Percentiles rank a stretch among this genome's conserved stretches.
These are phyloP conservation scores for Pinus albicaulis DNA, from an alignment of 75 land plant genomes.

Conservation along the genomic window DNA sequence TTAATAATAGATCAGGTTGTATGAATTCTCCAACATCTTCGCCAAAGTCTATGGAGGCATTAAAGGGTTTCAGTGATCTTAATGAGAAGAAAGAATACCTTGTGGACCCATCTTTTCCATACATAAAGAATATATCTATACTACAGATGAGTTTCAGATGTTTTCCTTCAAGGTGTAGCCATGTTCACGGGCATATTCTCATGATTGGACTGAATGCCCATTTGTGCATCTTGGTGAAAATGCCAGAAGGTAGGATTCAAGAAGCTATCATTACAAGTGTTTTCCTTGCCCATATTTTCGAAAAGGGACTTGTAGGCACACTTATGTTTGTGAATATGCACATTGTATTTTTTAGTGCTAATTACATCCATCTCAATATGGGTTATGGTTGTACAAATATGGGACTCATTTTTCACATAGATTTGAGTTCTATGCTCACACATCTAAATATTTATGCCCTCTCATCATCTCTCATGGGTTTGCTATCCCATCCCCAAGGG, in stretches of 20 bases:
- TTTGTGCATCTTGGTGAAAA: slow-evolving; percentile 91
- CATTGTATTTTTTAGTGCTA: slow-evolving; percentile 90
- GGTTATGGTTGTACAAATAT: slow-evolving; percentile 74
- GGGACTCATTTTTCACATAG: slow-evolving; percentile 51
- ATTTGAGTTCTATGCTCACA: slow-evolving; percentile 77
- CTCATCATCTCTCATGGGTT: slow-evolving; percentile 66
- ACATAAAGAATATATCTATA: slow-evolving; percentile 76
- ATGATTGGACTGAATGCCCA: slow-evolving; percentile 93
- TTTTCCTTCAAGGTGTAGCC: slow-evolving; percentile 81
- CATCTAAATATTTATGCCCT: slow-evolving; percentile 64
- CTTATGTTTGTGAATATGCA: slow-evolving; percentile 80
- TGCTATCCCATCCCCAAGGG: slow-evolving; percentile 69
- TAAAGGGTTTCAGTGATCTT: neutral
- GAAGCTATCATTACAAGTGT: slow-evolving; percentile 80
- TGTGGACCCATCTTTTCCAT: slow-evolving; percentile 64
- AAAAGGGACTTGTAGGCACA: slow-evolving; percentile 74
- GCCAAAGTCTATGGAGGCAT: slow-evolving; percentile 21
- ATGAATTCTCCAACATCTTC: slow-evolving; percentile 24
- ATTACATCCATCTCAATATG: slow-evolving; percentile 84
- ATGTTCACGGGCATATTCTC: slow-evolving; percentile 76
- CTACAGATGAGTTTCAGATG: slow-evolving; percentile 84
- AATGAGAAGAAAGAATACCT: slow-evolving; percentile 70
- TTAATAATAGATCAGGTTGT: slow-evolving; percentile 17
- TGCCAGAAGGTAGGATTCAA: slow-evolving; percentile 67
- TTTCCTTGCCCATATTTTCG: slow-evolving; percentile 90